Evolutionary conservation across 805 yeast genomes (phyloP).

Genomic region (Candida silvicultrix): DNA sequence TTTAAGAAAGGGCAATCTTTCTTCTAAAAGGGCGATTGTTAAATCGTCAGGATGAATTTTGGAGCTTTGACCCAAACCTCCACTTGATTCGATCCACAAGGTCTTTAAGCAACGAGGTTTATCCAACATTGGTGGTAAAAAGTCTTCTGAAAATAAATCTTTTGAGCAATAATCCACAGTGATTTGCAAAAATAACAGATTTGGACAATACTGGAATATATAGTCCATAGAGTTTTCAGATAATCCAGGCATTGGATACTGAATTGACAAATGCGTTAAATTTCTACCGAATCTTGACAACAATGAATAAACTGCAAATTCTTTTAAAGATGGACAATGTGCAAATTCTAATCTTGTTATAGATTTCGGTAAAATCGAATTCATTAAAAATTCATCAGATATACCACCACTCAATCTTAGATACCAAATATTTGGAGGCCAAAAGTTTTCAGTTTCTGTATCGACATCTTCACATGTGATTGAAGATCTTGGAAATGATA

Average conservation of each 20-base stretch:
- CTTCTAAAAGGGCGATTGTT: conserved; percentile 76
- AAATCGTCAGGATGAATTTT: conserved; percentile 86
- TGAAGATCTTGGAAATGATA: conserved; percentile 87
- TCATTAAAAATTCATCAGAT: conserved; percentile 67
- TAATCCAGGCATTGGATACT: conserved; percentile 86
- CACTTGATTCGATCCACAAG: conserved; percentile 75
- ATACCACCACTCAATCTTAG: conserved; percentile 86
- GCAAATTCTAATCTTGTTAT: conserved; percentile 71
- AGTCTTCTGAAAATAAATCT: conserved; percentile 43
- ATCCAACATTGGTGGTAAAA: conserved; percentile 21
- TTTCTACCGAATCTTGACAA: conserved; percentile 60
- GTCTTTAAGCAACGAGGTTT: conserved; percentile 46
- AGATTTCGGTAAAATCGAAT: conserved; percentile 66
- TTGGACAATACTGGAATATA: conserved; percentile 72
- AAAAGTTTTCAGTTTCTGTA: conserved; percentile 32
- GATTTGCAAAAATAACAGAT: conserved; percentile 52
- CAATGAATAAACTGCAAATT: conserved; percentile 56
- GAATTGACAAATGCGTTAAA: conserved; percentile 56
- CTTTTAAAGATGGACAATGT: conserved; percentile 77
- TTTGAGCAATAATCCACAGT: conserved; percentile 71
- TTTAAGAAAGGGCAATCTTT: conserved; percentile 61
- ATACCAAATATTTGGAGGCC: conserved; percentile 78
- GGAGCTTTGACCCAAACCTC: conserved; percentile 76
- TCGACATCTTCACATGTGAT: conserved; percentile 55
- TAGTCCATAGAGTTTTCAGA: conserved; percentile 64